Conservation (phyloP, 2,329 filamentous ascomycete genomes). For the Penicillium brevicompactum region DNA sequence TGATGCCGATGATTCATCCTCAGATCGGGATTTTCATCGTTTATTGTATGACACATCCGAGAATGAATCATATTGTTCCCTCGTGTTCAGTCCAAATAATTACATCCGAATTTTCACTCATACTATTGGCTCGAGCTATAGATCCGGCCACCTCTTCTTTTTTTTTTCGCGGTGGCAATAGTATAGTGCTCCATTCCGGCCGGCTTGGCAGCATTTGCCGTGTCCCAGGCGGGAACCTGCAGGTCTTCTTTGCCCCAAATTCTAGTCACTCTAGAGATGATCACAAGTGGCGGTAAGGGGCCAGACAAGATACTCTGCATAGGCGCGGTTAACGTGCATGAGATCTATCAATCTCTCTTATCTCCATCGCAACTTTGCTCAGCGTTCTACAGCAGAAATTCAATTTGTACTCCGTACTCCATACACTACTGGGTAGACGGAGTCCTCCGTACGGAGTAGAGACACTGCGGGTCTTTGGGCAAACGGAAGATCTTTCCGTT, state of each 20-base stretch:
- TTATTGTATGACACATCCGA: constrained; percentile 11
- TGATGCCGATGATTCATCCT: constrained; percentile 22
- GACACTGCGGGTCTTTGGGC: background rate
- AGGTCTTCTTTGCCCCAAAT: constrained; percentile 3
- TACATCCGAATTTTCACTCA: background rate
- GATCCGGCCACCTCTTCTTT: constrained; percentile 9
- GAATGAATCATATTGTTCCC: constrained; percentile 27
- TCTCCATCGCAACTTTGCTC: background rate
- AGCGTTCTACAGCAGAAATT: background rate
- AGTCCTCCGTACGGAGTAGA: background rate
- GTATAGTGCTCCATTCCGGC: constrained; percentile 18
- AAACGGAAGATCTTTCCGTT: constrained; percentile 8
- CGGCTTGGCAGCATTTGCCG: constrained; percentile 3
- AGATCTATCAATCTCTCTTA: constrained; percentile 17
- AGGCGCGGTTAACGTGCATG: constrained; percentile 17
- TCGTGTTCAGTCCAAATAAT: background rate
- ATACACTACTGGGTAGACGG: background rate
- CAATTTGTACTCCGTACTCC: background rate
- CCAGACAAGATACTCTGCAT: constrained; percentile 11
- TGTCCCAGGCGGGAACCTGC: constrained; percentile 5
- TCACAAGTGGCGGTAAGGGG: constrained; percentile 18
- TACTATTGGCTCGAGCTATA: constrained; percentile 15
- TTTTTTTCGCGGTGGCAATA: constrained; percentile 21
- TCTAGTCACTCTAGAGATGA: background rate
- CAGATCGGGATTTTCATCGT: constrained; percentile 1